These are phyloP conservation scores for Sordariomycetes sp. DNA, from an alignment of 2,329 filamentous ascomycete species.

Conservation along the genomic window DNA sequence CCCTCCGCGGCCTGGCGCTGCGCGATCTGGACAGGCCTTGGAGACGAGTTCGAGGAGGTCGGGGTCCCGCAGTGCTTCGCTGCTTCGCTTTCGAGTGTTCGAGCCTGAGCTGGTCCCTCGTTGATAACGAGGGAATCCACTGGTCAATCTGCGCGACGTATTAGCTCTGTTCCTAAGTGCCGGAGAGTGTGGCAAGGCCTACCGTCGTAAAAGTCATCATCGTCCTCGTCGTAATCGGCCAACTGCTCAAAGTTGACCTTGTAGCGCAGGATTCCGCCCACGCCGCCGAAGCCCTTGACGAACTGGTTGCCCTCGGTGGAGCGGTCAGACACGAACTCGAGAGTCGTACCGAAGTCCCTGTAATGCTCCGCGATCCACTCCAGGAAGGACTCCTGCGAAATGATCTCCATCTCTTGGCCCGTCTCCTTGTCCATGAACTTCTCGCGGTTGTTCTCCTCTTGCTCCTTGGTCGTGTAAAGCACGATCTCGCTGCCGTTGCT, in stretches of 20 bases:
- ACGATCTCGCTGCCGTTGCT: conserved; percentile 59
- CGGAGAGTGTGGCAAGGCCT: conserved; percentile 9
- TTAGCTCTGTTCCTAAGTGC: not conserved
- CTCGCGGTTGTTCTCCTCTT: conserved; percentile 54
- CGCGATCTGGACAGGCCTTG: conserved; percentile 24
- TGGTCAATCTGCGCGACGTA: conserved; percentile 58
- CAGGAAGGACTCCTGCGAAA: conserved; percentile 82
- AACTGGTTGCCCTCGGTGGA: conserved; percentile 99
- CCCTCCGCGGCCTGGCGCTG: not conserved
- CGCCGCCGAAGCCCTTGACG: conserved; percentile 98
- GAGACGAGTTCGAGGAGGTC: conserved; percentile 24
- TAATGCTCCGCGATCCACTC: conserved; percentile 99
- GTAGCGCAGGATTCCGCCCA: conserved; percentile 93
- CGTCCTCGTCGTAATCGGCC: conserved; percentile 78
- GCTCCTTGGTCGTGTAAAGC: conserved; percentile 74
- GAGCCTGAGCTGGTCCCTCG: conserved; percentile 71
- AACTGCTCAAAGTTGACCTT: conserved; percentile 99
- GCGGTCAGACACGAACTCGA: conserved; percentile 95
- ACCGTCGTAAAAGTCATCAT: conserved; percentile 85
- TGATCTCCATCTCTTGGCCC: conserved; percentile 92
- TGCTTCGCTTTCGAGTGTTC: conserved; percentile 21
- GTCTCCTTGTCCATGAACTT: conserved; percentile 93
- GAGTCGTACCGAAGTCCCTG: conserved; percentile 88
- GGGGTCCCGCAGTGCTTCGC: conserved; percentile 18
- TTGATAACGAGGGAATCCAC: conserved; percentile 71